A percentile compares a stretch with the other conserved stretches of the same genome.
Conservation (phyloP, 2,329 filamentous ascomycete genomes). For the Calonectria hawksworthii region DNA sequence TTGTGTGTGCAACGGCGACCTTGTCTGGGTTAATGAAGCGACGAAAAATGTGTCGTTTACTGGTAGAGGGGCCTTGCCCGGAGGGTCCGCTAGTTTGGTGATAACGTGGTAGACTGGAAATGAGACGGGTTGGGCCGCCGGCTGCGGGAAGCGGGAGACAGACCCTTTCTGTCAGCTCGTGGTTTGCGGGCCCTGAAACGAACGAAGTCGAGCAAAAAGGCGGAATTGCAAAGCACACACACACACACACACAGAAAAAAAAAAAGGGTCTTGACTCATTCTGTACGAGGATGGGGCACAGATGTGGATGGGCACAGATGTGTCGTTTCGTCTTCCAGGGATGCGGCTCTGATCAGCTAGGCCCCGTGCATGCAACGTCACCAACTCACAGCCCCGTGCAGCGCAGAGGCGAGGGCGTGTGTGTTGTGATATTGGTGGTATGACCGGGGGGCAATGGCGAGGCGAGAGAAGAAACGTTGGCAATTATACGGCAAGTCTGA, state of each 20-base stretch:
- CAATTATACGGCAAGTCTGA: neutral
- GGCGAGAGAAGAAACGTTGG: neutral
- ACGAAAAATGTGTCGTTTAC: conserved; percentile 17
- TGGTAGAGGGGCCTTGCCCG: neutral
- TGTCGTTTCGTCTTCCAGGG: conserved; percentile 25
- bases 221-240: neutral
- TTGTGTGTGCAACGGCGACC: conserved; percentile 22
- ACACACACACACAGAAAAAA: neutral
- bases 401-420: conserved; percentile 20
- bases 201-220: conserved; percentile 1
- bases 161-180: neutral
- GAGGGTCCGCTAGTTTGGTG: neutral
- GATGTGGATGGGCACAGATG: conserved; percentile 12
- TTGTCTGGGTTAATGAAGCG: conserved; percentile 10
- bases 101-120: conserved; percentile 27
- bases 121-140: conserved; percentile 18
- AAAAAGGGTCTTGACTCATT: conserved; percentile 1
- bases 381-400: conserved; percentile 38
- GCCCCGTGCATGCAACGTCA: conserved; percentile 26
- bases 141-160: conserved; percentile 24
- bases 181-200: conserved; percentile 22
- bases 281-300: conserved; percentile 11
- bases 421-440: conserved; percentile 26
- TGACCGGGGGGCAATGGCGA: neutral
- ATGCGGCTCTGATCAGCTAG: conserved; percentile 25